A percentile compares a stretch with the other conserved stretches of the same genome.
Evolutionary conservation across 352 stramenopile species (phyloP).

Genomic region (Stramenopiles sp.): DNA sequence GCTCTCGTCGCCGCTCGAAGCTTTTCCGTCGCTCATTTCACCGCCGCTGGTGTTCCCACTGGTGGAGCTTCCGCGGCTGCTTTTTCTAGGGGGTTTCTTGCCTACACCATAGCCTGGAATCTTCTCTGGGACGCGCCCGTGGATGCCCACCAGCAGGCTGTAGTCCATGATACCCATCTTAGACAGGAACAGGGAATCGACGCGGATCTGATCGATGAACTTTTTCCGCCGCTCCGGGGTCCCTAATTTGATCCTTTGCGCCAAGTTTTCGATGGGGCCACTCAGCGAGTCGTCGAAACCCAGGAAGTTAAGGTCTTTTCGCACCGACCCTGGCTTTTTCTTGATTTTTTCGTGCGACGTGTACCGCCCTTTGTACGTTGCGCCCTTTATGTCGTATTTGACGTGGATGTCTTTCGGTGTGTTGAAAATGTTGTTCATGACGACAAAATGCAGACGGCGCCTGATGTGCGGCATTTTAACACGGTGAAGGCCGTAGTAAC

Average conservation of each 20-base stretch:
- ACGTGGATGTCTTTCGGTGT: constrained; percentile 70
- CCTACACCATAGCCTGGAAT: constrained; percentile 27
- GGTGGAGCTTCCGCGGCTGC: too few relatives aligned
- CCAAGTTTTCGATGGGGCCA: neutral
- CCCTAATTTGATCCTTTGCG: neutral
- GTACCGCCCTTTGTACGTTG: constrained; percentile 48
- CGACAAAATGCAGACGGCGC: constrained; percentile 68
- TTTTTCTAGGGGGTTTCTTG: too few relatives aligned
- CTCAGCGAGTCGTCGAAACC: constrained; percentile 43
- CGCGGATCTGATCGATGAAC: constrained; percentile 57
- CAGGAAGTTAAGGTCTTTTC: constrained; percentile 39
- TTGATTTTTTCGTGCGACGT: constrained; percentile 54
- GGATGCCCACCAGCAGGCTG: constrained; percentile 76
- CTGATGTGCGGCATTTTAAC: constrained; percentile 88
- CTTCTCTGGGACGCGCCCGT: constrained; percentile 55
- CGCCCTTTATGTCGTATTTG: constrained; percentile 67
- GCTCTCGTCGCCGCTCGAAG: constrained; percentile 29
- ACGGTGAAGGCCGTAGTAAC: constrained; percentile 88
- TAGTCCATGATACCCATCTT: constrained; percentile 93
- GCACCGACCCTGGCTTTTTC: constrained; percentile 51
- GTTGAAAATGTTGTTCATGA: constrained; percentile 93
- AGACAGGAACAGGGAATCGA: constrained; percentile 70
- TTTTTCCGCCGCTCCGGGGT: constrained; percentile 35
- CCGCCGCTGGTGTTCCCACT: constrained; percentile 8
- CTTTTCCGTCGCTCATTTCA: neutral